Evolutionary conservation across 2,329 filamentous ascomycete genomes (phyloP), one percentile per base, ranked within the genome.

Genomic region (Beauveria sp.): DNA sequence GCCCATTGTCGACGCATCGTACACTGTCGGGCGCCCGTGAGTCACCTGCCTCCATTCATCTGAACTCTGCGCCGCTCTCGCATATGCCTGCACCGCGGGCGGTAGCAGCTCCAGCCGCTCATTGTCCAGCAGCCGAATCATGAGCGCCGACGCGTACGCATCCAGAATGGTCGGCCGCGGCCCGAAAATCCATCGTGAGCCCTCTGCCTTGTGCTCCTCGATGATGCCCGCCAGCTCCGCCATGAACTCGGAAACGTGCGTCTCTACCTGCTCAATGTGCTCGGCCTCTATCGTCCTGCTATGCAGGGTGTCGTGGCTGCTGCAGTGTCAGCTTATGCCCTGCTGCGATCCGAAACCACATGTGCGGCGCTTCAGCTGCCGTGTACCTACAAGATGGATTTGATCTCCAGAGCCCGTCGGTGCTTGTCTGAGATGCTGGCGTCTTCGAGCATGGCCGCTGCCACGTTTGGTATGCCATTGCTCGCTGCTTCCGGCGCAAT

Each of bases 381-480:
- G 14, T 38, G 12, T 38, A 70, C 71, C 67, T 66, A 72, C 70
- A 69, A 70, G 22, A 71, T 53, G 24, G 68, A 72, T 51, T 70
- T 71, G 31, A 71, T 68, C 64, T 73, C 70, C 5, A 73, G 65
- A 1, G 67, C 67, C 42, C 70, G 66, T 2, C 70, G 70, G 50
- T 72, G 66, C 10, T 56, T 53, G 40, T 68, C 67, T 8, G 69
- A 66, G 7, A 73, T 64, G 18, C 66, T 65, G 5, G 64, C 64
- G 18, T 64, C 66, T 62, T 72, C 70, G 2, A 73, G 67, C 54
- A 69, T 64, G 10, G 68, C 70, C 1, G 70, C 70, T 5, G 70
- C 71, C 22, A 66, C 53, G 45, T 72, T 72, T 1, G 68, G 67
- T 12, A 72, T 61, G 3, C 71, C 70, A 34, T 69, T 64, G 7